phyloP scores from a whole-genome alignment of 2,329 filamentous ascomycete genomes.

The Aspergillus sp. region DNA sequence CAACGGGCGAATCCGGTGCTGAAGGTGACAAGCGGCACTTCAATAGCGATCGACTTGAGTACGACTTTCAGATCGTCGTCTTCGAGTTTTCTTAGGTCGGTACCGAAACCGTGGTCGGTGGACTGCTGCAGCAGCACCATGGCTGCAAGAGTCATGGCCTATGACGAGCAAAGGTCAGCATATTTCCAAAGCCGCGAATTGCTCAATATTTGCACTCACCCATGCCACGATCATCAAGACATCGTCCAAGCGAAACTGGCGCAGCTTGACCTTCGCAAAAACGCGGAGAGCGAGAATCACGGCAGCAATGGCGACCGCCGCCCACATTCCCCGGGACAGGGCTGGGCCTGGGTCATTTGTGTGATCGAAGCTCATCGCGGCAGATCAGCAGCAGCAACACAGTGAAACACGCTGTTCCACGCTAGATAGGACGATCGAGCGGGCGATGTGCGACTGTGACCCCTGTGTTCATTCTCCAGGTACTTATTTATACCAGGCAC shows the following conservation, averaged over 20 bases:
- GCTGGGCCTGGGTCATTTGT: slow-evolving; percentile 25
- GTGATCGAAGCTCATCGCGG: slow-evolving; percentile 1
- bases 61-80: slow-evolving; percentile 22
- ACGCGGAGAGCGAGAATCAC: slow-evolving; percentile 33
- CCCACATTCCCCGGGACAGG: slow-evolving; percentile 34
- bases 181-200: background rate
- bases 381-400: background rate
- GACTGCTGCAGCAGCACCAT: slow-evolving; percentile 31
- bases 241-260: slow-evolving; percentile 34
- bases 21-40: slow-evolving; percentile 34
- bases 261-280: slow-evolving; percentile 36
- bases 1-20: slow-evolving; percentile 36
- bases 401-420: background rate
- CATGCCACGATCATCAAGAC: slow-evolving; percentile 35
- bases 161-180: background rate
- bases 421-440: background rate
- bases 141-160: slow-evolving; percentile 31
- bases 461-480: background rate
- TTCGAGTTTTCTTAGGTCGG: slow-evolving; percentile 22
- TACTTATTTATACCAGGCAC: background rate
- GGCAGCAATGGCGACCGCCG: slow-evolving; percentile 30
- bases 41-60: slow-evolving; percentile 34
- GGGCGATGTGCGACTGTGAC: slow-evolving; percentile 1
- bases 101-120: slow-evolving; percentile 35
- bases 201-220: slow-evolving; percentile 21